phyloP scores from a whole-genome alignment of 2,329 filamentous ascomycete species.

The Dothistroma septosporum region DNA sequence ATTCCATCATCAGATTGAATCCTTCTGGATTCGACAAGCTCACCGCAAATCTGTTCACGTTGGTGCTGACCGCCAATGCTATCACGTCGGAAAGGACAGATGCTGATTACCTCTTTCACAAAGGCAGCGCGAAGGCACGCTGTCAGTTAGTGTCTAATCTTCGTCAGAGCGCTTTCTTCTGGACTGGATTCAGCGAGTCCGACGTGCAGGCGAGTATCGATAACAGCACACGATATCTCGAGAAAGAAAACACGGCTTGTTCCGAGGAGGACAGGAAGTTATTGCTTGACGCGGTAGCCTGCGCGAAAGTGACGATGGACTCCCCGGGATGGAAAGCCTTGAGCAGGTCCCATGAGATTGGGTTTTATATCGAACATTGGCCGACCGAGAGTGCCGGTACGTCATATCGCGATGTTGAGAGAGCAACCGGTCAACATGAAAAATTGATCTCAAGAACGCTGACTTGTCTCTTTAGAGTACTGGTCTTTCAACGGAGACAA shows the following conservation, averaged over 20 bases:
- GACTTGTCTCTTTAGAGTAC: constrained; percentile 32
- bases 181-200: constrained; percentile 64
- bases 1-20: constrained; percentile 68
- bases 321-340: constrained; percentile 64
- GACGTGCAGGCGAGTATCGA: constrained; percentile 63
- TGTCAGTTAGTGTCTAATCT: constrained; percentile 70
- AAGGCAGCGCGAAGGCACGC: constrained; percentile 63
- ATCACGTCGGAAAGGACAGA: constrained; percentile 82
- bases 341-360: constrained; percentile 70
- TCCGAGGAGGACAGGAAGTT: constrained; percentile 56
- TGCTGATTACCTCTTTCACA: constrained; percentile 84
- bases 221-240: constrained; percentile 64
- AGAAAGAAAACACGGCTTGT: constrained; percentile 57
- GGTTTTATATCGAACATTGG: constrained; percentile 66
- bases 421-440: not conserved
- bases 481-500: constrained; percentile 60
- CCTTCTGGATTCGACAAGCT: constrained; percentile 82
- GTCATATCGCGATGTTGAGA: not conserved
- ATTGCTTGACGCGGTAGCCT: constrained; percentile 61
- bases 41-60: constrained; percentile 77
- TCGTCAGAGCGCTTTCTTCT: constrained; percentile 81
- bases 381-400: constrained; percentile 52
- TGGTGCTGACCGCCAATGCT: constrained; percentile 79
- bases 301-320: constrained; percentile 56
- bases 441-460: not conserved